Conservation (phyloP, 2,329 filamentous ascomycete species). For the Penicillium sp. region DNA sequence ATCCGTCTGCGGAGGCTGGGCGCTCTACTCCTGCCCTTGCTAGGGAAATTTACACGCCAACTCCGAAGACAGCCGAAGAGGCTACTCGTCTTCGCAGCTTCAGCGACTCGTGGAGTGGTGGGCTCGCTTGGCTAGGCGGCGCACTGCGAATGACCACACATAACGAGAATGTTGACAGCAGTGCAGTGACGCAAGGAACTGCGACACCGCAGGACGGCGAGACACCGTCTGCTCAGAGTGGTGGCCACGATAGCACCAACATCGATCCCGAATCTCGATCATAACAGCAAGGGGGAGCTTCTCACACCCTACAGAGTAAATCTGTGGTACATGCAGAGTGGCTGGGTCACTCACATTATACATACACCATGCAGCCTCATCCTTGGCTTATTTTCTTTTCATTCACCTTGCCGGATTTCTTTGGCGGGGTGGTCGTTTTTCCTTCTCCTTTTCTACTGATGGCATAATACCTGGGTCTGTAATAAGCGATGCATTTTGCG, state of each 20-base stretch:
- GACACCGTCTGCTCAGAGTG: background rate
- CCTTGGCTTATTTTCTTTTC: background rate
- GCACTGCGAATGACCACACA: conserved; percentile 25
- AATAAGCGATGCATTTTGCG: conserved; percentile 24
- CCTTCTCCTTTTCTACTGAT: background rate
- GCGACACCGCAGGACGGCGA: conserved; percentile 11
- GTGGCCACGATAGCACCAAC: background rate
- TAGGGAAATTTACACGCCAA: conserved; percentile 10
- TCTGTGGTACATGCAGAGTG: conserved; percentile 18
- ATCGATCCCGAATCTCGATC: conserved; percentile 6
- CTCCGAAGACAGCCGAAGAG: conserved; percentile 17
- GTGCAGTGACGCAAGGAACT: conserved; percentile 11
- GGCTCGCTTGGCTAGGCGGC: conserved; percentile 37
- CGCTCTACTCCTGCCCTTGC: conserved; percentile 24
- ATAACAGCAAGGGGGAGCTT: conserved; percentile 2
- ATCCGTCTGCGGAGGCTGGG: conserved; percentile 20
- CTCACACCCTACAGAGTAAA: background rate
- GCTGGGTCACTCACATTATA: conserved; percentile 21
- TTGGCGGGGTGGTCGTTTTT: background rate
- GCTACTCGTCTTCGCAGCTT: conserved; percentile 34
- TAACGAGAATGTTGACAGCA: conserved; percentile 6
- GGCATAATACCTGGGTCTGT: conserved; percentile 12
- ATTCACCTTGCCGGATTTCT: background rate
- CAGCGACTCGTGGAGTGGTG: conserved; percentile 39
- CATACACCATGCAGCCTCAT: conserved; percentile 9